These are phyloP conservation scores for Senecio squalidus DNA, from an alignment of 140 eudicot species.

Conservation along the genomic window DNA sequence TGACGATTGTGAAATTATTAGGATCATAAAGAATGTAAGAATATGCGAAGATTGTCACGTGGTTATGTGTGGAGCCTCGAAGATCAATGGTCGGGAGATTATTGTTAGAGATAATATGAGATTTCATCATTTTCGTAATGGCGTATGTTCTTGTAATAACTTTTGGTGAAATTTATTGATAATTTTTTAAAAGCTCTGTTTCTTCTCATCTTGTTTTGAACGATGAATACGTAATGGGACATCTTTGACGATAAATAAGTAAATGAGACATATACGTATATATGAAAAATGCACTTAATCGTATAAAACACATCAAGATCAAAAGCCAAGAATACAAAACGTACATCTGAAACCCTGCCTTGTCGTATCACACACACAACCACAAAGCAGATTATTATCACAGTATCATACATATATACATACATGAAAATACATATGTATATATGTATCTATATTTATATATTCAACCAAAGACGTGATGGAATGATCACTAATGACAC, in stretches of 20 bases:
- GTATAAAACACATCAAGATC: not conserved
- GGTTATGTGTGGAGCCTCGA: constrained; percentile 60
- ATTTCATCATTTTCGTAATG: constrained; percentile 58
- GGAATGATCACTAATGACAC: constrained; percentile 9
- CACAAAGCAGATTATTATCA: constrained; percentile 1
- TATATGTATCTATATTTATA: not conserved
- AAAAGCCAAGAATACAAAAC: not conserved
- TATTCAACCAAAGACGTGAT: not conserved
- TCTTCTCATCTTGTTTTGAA: no score
- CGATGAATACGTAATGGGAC: no score
- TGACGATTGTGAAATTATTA: constrained; percentile 29
- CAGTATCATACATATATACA: not conserved
- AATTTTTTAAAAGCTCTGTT: not conserved
- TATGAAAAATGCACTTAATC: not conserved
- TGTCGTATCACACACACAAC: not conserved
- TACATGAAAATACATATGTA: constrained; percentile 4
- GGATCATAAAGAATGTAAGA: constrained; percentile 59
- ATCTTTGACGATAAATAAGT: no score
- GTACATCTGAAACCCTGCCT: not conserved
- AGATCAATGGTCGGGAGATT: constrained; percentile 50
- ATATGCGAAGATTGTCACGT: constrained; percentile 75
- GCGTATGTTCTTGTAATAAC: constrained; percentile 58
- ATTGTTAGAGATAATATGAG: constrained; percentile 67
- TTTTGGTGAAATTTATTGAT: constrained; percentile 43
- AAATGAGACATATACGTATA: not conserved